Percentiles rank a stretch among this genome's conserved stretches.
These are phyloP conservation scores for Hymenoscyphus fraxineus DNA, from an alignment of 2,329 filamentous ascomycete species.

Conservation along the genomic window DNA sequence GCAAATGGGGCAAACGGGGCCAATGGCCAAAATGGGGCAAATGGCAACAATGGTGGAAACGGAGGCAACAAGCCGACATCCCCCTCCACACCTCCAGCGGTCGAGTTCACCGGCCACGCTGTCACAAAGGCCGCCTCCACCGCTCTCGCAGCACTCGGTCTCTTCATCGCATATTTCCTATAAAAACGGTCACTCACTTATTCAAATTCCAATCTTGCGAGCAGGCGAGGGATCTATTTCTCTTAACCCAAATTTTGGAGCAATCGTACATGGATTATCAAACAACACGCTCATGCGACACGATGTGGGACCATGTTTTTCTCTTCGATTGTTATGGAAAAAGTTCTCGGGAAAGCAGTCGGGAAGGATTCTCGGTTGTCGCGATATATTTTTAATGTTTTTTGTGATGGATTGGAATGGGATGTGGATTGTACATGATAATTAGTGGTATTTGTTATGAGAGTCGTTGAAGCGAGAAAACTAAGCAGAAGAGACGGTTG, in stretches of 20 bases:
- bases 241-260: conserved; percentile 3
- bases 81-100: conserved; percentile 6
- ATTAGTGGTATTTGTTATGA: background rate
- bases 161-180: conserved; percentile 42
- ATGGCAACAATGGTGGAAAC: background rate
- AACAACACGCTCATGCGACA: too few species aligned
- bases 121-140: conserved; percentile 34
- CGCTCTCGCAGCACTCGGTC: conserved; percentile 38
- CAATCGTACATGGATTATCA: background rate
- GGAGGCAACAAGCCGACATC: background rate
- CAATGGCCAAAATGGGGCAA: background rate
- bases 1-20: background rate
- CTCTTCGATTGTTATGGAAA: background rate
- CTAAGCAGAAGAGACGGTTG: background rate
- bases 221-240: background rate
- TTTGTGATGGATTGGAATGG: background rate
- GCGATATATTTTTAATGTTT: conserved; percentile 4
- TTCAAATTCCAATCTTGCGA: background rate
- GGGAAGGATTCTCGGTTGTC: background rate
- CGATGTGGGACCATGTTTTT: background rate
- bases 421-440: background rate
- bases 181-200: conserved; percentile 22
- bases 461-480: background rate
- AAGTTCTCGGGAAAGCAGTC: background rate
- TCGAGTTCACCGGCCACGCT: conserved; percentile 31